Base-by-base conservation (phyloP, 2,329 filamentous ascomycete species). In the Epichloe sp. region DNA sequence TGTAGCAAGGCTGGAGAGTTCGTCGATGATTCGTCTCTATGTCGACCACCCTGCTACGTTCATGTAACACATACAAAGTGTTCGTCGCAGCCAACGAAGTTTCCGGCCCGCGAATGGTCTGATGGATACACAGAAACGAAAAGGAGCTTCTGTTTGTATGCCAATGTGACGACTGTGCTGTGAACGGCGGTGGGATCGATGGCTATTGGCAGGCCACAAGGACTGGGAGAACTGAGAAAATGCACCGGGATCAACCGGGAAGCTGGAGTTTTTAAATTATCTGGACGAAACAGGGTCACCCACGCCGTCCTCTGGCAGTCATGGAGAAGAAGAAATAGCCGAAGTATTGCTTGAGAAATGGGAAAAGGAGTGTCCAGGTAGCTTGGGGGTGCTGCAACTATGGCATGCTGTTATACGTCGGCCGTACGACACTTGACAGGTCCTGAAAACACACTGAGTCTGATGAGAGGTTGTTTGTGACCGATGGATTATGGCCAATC, bases 361-460 rank as follows among this genome's bases (percentile, higher is more conserved):
- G 19, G 17, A 15, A 15, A 34, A 43, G 37, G 19, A 34, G 35
- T 50, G 42, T 19, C 41, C 34, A 36, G n/a, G 45, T 42, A 51
- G 52, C 49, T 47, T 36, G 42, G 17, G 17, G 36, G 19, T 49
- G 47, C 36, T 47, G 45, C 46, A 15, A 40, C 42, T 35, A 52
- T 52, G 42, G 36, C 52, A 43, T 54, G 47, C 44, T 53, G 53
- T 53, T 53, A 46, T 50, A 54, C 53, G 48, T 51, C 48, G 50
- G 51, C 46, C 48, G 53, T 54, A 51, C 51, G 48, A 53, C 53
- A 17, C 26, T 42, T 47, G 37, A 45, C 31, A 48, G 38, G 43
- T 46, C 47, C 44, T 52, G 47, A 41, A 52, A 43, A 49, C 47
- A 44, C 38, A 11, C 37, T 49, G n/a, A 37, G 47, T 52, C 47